phyloP scores from a whole-genome alignment of 495 filamentous ascomycete species.

The Rhypophila decipiens region DNA sequence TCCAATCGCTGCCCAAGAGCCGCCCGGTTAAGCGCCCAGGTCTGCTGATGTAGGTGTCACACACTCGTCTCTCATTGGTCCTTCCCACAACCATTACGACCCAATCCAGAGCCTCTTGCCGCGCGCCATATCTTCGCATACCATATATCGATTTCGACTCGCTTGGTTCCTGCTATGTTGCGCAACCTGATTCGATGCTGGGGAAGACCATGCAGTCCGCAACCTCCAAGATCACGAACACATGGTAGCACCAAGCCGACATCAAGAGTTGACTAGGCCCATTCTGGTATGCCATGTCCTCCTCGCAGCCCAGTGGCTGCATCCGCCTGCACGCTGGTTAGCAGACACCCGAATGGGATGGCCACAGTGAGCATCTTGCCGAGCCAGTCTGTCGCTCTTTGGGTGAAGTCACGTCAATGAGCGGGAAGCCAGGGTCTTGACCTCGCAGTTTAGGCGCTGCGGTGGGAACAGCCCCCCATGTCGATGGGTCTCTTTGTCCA shows the following conservation, averaged over 20 bases:
- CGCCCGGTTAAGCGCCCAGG: conserved; percentile 27
- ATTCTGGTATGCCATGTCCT: too few relatives aligned
- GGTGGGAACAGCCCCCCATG: conserved; percentile 12
- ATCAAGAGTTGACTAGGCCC: too few relatives aligned
- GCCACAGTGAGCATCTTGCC: too few relatives aligned
- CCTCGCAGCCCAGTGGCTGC: background rate
- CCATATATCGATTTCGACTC: conserved; percentile 19
- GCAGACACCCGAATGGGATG: background rate
- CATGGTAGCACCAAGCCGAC: too few relatives aligned
- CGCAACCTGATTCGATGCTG: conserved; percentile 19
- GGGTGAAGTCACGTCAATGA: conserved; percentile 3
- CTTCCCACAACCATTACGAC: conserved; percentile 5
- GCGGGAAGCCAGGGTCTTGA: background rate
- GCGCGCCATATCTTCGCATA: conserved; percentile 26
- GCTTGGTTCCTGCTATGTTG: conserved; percentile 1
- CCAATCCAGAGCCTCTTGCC: conserved; percentile 19
- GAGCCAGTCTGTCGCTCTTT: background rate
- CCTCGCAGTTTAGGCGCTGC: conserved; percentile 21
- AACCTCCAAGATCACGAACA: too few relatives aligned
- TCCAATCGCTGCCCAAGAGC: conserved; percentile 21
- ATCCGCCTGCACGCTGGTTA: background rate
- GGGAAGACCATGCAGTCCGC: too few relatives aligned
- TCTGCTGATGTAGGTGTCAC: conserved; percentile 8
- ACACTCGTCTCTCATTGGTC: conserved; percentile 20
- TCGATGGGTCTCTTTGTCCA: background rate